Base-by-base conservation (phyloP, 768 basidiomycete genomes). In the Polyporus arcularius region DNA sequence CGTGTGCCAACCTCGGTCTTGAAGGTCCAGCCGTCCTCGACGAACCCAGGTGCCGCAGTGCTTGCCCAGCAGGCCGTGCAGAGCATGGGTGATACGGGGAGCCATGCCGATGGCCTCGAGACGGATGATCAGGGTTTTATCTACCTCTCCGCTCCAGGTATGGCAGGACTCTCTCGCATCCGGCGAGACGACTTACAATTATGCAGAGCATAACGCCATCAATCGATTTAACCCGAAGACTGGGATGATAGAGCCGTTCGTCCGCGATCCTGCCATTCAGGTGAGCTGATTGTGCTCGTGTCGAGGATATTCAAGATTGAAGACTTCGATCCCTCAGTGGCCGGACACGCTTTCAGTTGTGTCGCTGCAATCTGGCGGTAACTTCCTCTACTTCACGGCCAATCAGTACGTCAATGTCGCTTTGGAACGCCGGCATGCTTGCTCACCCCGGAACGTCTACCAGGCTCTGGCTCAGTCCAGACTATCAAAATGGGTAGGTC, bases 211-310 rank as follows among this genome's bases (percentile, higher is more conserved):
- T 15, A 53, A 61, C 42, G 58, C 48, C 16, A 64, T 66, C 26
- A 60, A 57, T 43, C 55, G 58, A 26, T 57, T 57, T 52, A 58
- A 59, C 49, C 55, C 60, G 18, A 47, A 35, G 12, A 63, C 53
- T 16, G 62, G 62, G 1, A 41, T 48, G 14, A 42, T 63, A 15
- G 59, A 61, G 47, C 52, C 62, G 4, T 67, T 67, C 42, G 52
- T 67, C 15, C 63, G 66, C 32, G 53, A 57, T 41, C 62, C 66
- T 4, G 54, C 48, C n/a, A 67, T 67, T 9, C 66, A 67, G 63
- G 66, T 62, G 11, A 43, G 60, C 11, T 3, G 6, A 40, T 9
- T 16, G 15, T 16, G 18, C n/a, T 9, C 9, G 42, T 35, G 32
- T 3, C 3, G 18, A 15, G 35, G 35, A 11, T 35, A 3, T 45